A percentile compares a stretch with the other conserved stretches of the same genome.
phyloP scores from a whole-genome alignment of 441 rosid genomes.

The Euphorbia celastroides region DNA sequence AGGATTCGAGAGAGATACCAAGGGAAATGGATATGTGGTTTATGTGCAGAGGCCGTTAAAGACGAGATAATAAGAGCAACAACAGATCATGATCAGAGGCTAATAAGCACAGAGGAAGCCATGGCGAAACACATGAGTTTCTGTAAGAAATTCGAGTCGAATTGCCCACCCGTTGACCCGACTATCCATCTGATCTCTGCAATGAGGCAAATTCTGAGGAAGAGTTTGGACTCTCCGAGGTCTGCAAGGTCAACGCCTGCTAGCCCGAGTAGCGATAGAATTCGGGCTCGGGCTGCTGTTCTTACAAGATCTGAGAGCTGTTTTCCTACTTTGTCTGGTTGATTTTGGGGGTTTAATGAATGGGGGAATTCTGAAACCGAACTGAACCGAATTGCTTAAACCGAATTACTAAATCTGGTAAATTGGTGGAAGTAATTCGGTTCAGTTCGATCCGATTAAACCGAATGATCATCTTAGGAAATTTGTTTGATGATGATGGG shows the following conservation, averaged over 20 bases:
- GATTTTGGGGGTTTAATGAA: slow-evolving; percentile 9
- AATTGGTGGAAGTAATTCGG: too few relatives aligned
- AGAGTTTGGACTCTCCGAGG: slow-evolving; percentile 49
- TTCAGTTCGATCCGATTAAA: too few relatives aligned
- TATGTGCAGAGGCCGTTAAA: slow-evolving; percentile 56
- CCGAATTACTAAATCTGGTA: too few relatives aligned
- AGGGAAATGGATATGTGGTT: slow-evolving; percentile 60
- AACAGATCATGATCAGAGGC: slow-evolving; percentile 17
- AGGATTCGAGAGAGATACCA: slow-evolving; percentile 32
- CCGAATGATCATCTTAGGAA: too few relatives aligned
- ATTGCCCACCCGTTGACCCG: slow-evolving; percentile 43
- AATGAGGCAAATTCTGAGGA: slow-evolving; percentile 40
- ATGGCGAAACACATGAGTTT: slow-evolving; percentile 43
- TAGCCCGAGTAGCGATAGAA: slow-evolving; percentile 50
- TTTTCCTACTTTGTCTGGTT: slow-evolving; percentile 52
- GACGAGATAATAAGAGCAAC: slow-evolving; percentile 37
- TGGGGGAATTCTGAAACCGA: too few relatives aligned
- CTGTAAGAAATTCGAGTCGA: slow-evolving; percentile 38
- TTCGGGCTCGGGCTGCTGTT: slow-evolving; percentile 20
- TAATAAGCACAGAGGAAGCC: slow-evolving; percentile 45
- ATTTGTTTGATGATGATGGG: too few relatives aligned
- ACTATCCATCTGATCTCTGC: slow-evolving; percentile 45
- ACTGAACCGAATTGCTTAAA: too few relatives aligned
- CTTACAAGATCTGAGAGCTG: slow-evolving; percentile 73
- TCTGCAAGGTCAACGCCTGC: slow-evolving; percentile 57